Percentiles rank a stretch among this genome's conserved stretches.
Conservation (phyloP, 2,329 filamentous ascomycete species). For the Ustilaginoidea virens region DNA sequence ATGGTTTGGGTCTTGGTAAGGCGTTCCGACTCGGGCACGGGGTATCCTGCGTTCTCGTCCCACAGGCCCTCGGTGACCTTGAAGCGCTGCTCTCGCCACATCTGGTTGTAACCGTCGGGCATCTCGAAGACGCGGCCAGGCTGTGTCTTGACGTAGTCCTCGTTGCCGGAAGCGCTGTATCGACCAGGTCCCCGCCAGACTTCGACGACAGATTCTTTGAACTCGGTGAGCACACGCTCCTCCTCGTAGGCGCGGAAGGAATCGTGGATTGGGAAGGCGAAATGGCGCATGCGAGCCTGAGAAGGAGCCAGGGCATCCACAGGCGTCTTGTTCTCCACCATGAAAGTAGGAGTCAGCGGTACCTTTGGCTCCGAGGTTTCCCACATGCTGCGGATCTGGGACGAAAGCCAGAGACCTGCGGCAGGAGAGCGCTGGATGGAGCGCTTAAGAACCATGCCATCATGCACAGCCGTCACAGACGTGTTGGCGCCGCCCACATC, state of each 20-base stretch:
- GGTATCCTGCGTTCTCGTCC: constrained; percentile 64
- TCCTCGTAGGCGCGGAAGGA: constrained; percentile 78
- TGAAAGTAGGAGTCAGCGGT: constrained; percentile 68
- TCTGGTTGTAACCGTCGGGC: constrained; percentile 90
- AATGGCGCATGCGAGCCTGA: constrained; percentile 60
- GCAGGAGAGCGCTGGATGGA: constrained; percentile 73
- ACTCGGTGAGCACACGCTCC: constrained; percentile 84
- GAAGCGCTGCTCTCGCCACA: constrained; percentile 82
- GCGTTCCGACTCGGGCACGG: constrained; percentile 26
- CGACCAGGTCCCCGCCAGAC: constrained; percentile 73
- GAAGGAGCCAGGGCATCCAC: constrained; percentile 76
- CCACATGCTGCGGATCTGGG: constrained; percentile 74
- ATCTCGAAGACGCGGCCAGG: constrained; percentile 89
- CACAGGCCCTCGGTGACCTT: constrained; percentile 79
- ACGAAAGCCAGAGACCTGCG: constrained; percentile 79
- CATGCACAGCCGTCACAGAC: constrained; percentile 80
- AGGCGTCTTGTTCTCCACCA: constrained; percentile 72
- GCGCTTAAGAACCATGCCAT: constrained; percentile 87
- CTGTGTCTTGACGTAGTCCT: constrained; percentile 57
- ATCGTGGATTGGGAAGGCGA: constrained; percentile 41
- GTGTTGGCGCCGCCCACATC: constrained; percentile 83
- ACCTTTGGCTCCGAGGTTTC: constrained; percentile 52
- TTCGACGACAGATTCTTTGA: constrained; percentile 95
- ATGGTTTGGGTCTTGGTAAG: constrained; percentile 63
- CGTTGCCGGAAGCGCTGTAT: constrained; percentile 49